A percentile compares a stretch with the other conserved stretches of the same genome.
These are phyloP conservation scores for Scheffersomyces stipitis DNA, from an alignment of 805 yeast species.

Conservation along the genomic window DNA sequence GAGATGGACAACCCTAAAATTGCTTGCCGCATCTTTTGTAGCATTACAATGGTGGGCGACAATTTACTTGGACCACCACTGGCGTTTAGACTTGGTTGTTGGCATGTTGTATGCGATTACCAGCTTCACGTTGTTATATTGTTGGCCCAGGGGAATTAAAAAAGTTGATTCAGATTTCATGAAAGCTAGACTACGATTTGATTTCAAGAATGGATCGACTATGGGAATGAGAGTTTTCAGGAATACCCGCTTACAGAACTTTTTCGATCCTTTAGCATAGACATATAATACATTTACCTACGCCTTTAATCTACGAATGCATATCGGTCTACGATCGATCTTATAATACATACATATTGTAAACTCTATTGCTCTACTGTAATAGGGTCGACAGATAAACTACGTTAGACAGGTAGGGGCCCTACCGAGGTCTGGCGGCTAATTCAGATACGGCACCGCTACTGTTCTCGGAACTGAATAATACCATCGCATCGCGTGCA, in stretches of 20 bases:
- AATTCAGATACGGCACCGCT: too few species aligned
- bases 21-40: slow-evolving; percentile 45
- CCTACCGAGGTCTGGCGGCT: too few species aligned
- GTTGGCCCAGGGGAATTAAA: slow-evolving; percentile 25
- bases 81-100: slow-evolving; percentile 58
- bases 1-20: slow-evolving; percentile 31
- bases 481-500: too few species aligned
- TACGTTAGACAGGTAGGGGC: too few species aligned
- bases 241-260: slow-evolving; percentile 46
- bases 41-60: slow-evolving; percentile 73
- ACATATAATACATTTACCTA: too few species aligned
- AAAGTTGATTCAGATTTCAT: slow-evolving; percentile 38
- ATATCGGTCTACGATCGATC: too few species aligned
- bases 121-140: slow-evolving; percentile 40
- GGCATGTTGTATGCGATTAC: slow-evolving; percentile 55
- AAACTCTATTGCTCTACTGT: too few species aligned
- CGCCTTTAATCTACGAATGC: too few species aligned
- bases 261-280: slow-evolving; percentile 47
- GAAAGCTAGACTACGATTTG: slow-evolving; percentile 37
- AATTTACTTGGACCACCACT: slow-evolving; percentile 71
- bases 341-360: too few species aligned
- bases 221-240: slow-evolving; percentile 68
- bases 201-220: slow-evolving; percentile 43
- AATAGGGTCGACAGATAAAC: too few species aligned
- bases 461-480: too few species aligned